Evolutionary conservation across 192 early-diverging fungal species (phyloP).

Genomic region (Coemansia biformis): DNA sequence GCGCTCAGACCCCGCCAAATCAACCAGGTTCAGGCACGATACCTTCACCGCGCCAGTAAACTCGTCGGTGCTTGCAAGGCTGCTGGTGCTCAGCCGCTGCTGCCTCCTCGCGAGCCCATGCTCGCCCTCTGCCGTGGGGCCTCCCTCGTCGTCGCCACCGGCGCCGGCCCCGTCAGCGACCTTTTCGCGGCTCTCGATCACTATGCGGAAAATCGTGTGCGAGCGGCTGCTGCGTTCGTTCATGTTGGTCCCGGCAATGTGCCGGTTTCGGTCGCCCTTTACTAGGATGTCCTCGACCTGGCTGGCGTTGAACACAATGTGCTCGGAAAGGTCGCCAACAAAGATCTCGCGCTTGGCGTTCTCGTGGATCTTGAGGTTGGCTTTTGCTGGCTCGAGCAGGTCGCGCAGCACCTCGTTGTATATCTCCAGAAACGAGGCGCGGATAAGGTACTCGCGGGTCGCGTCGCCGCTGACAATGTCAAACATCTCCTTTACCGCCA

Average conservation of each 20-base stretch:
- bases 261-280: slow-evolving; percentile 75
- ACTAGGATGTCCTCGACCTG: slow-evolving; percentile 72
- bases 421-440: slow-evolving; percentile 97
- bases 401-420: slow-evolving; percentile 95
- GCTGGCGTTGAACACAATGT: slow-evolving; percentile 53
- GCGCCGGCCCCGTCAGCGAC: slow-evolving; percentile 2
- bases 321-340: slow-evolving; percentile 59
- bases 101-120: no score
- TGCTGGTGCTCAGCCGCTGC: slow-evolving; percentile 38
- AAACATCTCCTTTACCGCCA: slow-evolving; percentile 65
- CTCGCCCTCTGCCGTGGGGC: neutral
- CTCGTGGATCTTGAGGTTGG: slow-evolving; percentile 85
- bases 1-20: slow-evolving; percentile 95
- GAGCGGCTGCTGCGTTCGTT: slow-evolving; percentile 89
- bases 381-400: slow-evolving; percentile 74
- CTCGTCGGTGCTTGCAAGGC: slow-evolving; percentile 19
- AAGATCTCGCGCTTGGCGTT: slow-evolving; percentile 60
- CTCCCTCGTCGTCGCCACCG: neutral
- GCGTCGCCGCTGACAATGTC: slow-evolving; percentile 31
- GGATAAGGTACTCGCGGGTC: slow-evolving; percentile 78
- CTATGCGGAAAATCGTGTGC: slow-evolving; percentile 94
- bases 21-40: slow-evolving; percentile 79
- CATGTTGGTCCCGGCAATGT: slow-evolving; percentile 86
- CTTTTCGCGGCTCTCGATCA: slow-evolving; percentile 74
- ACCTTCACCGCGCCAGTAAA: slow-evolving; percentile 51